Conservation (phyloP, 1,284 basidiomycete species). For the Coniferiporia weirii region DNA sequence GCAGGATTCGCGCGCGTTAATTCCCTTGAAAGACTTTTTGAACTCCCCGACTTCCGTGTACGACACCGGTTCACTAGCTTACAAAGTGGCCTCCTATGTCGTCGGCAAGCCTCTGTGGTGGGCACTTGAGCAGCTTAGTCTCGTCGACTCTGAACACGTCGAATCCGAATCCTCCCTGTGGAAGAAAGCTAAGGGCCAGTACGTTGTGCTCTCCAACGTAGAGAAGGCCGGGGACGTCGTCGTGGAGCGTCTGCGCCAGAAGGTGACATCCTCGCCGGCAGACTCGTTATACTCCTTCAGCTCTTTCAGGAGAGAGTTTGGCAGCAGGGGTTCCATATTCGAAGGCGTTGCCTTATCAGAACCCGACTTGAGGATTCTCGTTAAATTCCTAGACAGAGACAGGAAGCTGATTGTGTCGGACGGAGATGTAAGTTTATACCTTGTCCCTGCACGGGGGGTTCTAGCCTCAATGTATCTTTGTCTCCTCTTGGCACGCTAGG, state of each 20-base stretch:
- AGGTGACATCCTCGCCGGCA: slow-evolving; percentile 46
- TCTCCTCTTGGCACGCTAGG: slow-evolving; percentile 35
- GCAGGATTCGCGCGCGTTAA: slow-evolving; percentile 37
- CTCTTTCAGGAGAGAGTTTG: slow-evolving; percentile 60
- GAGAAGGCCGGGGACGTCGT: slow-evolving; percentile 64
- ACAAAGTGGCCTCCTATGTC: slow-evolving; percentile 62
- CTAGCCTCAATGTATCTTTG: background rate
- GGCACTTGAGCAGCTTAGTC: slow-evolving; percentile 73
- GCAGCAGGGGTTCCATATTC: slow-evolving; percentile 12
- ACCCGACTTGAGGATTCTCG: slow-evolving; percentile 61
- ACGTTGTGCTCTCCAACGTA: slow-evolving; percentile 64
- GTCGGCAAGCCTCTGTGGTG: slow-evolving; percentile 82
- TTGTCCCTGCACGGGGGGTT: background rate
- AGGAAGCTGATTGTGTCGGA: slow-evolving; percentile 55
- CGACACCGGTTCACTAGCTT: slow-evolving; percentile 62
- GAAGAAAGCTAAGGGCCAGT: slow-evolving; percentile 62
- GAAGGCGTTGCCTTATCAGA: slow-evolving; percentile 45
- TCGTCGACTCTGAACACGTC: slow-evolving; percentile 52
- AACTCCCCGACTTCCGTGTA: slow-evolving; percentile 58
- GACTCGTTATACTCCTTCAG: slow-evolving; percentile 61
- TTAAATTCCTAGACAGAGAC: slow-evolving; percentile 80
- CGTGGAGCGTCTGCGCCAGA: slow-evolving; percentile 42
- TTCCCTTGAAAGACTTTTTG: slow-evolving; percentile 56
- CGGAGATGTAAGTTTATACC: slow-evolving; percentile 48
- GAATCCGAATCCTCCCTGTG: slow-evolving; percentile 62